Conservation (phyloP, 805 yeast species). For the Ogataea sp. region DNA sequence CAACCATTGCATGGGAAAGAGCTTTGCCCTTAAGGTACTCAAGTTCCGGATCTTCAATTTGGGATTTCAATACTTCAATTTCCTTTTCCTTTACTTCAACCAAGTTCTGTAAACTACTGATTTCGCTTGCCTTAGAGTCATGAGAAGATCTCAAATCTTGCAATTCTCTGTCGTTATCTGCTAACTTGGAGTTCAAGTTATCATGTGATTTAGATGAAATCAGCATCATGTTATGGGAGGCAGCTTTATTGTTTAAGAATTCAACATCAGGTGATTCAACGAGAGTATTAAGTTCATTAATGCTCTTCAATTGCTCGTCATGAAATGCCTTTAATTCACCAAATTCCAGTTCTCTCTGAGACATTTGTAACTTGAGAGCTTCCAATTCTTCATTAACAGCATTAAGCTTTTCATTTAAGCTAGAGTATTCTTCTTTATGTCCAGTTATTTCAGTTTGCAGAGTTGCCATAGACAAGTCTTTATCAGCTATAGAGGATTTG, state of each 20-base stretch:
- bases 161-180: background rate
- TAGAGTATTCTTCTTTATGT: background rate
- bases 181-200: background rate
- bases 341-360: background rate
- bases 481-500: no score
- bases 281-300: background rate
- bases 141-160: background rate
- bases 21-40: conserved; percentile 7
- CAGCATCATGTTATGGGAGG: conserved; percentile 17
- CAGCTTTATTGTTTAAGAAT: conserved; percentile 3
- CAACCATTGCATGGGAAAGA: background rate
- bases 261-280: conserved; percentile 21
- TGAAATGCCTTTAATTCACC: background rate
- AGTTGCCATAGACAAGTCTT: no score
- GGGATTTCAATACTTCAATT: background rate
- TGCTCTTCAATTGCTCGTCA: background rate
- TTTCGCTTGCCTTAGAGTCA: background rate
- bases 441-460: background rate
- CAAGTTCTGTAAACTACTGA: background rate
- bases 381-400: background rate
- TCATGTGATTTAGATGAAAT: conserved; percentile 11
- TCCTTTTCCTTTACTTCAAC: background rate
- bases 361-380: no score
- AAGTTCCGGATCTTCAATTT: conserved; percentile 3
- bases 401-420: background rate